A percentile compares a stretch with the other conserved stretches of the same genome.
Evolutionary conservation across 108 stramenopile species (phyloP).

Genomic region (Discostella stelligeroides): DNA sequence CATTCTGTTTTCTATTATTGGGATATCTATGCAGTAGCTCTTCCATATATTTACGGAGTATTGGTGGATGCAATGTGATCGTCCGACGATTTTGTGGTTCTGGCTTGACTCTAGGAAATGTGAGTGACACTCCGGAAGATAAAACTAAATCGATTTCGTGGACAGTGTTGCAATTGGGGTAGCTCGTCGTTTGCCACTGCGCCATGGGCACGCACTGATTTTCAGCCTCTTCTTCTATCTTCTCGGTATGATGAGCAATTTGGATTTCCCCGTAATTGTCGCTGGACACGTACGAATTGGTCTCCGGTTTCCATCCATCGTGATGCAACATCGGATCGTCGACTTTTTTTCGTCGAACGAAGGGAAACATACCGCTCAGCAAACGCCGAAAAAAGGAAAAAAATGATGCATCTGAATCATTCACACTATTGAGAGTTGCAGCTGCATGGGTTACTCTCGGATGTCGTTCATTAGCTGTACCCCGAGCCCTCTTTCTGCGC

Average conservation of each 20-base stretch:
- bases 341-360: neutral
- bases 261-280: neutral
- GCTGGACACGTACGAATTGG: neutral
- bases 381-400: neutral
- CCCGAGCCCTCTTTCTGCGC: neutral
- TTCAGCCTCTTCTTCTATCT: neutral
- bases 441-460: neutral
- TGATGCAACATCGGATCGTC: conserved; percentile 28
- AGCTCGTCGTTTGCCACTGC: conserved; percentile 71
- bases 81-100: conserved; percentile 13
- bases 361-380: neutral
- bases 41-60: conserved; percentile 18
- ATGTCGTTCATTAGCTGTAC: neutral
- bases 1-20: conserved; percentile 7
- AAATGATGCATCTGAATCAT: neutral
- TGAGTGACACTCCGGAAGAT: conserved; percentile 31
- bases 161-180: conserved; percentile 77
- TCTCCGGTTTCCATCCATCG: conserved; percentile 9
- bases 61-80: conserved; percentile 23
- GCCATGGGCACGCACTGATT: conserved; percentile 74
- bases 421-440: neutral
- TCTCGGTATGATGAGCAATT: conserved; percentile 4
- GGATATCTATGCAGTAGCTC: neutral
- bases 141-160: conserved; percentile 69
- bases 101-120: conserved; percentile 13